Evolutionary conservation across 768 basidiomycete genomes (phyloP).

Genomic region (Peribolospora baueri): DNA sequence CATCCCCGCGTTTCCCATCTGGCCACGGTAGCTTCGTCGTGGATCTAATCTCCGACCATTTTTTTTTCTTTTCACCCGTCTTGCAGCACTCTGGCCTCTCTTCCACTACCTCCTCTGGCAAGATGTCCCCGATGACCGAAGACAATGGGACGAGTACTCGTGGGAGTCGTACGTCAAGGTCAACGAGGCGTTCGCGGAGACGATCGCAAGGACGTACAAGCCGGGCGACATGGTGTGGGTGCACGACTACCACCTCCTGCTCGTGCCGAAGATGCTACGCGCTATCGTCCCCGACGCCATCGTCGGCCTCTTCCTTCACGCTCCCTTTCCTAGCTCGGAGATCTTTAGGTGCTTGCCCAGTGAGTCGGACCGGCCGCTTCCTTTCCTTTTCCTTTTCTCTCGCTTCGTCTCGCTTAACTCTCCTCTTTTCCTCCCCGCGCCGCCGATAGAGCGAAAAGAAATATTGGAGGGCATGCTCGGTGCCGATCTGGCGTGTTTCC

Average conservation of each 20-base stretch:
- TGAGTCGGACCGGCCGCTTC: conserved; percentile 21
- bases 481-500: conserved; percentile 88
- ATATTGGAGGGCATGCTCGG: conserved; percentile 95
- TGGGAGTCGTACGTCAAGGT: conserved; percentile 61
- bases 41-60: background rate
- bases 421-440: background rate
- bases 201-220: conserved; percentile 44
- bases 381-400: background rate
- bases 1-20: background rate
- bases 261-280: conserved; percentile 65
- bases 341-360: conserved; percentile 82
- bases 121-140: conserved; percentile 72
- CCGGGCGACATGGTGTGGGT: conserved; percentile 16
- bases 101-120: conserved; percentile 98
- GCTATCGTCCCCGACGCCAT: conserved; percentile 39
- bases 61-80: conserved; percentile 1
- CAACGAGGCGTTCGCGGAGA: conserved; percentile 63
- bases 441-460: conserved; percentile 46
- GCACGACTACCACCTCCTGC: conserved; percentile 84
- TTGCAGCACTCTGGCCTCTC: conserved; percentile 58
- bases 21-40: background rate
- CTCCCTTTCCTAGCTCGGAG: conserved; percentile 89
- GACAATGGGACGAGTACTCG: conserved; percentile 52
- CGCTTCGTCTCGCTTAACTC: background rate
- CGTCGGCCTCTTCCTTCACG: conserved; percentile 78